Percentiles rank a stretch among this genome's conserved stretches.
phyloP scores from a whole-genome alignment of 805 yeast species.

The Alloascoidea africana region DNA sequence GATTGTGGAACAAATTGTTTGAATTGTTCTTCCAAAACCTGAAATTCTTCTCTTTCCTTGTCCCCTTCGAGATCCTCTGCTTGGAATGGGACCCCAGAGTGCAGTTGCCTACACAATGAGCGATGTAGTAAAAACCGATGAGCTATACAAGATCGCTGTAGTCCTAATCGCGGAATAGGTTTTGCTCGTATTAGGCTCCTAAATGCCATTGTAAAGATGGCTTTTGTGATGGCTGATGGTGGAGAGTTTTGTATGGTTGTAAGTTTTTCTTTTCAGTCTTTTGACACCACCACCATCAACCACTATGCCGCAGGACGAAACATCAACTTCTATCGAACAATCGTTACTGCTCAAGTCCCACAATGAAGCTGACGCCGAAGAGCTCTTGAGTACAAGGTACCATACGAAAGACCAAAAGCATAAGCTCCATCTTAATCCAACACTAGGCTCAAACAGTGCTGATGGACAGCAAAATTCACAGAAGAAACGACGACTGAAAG shows the following conservation, averaged over 20 bases:
- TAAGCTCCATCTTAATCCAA: conserved; percentile 18
- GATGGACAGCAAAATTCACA: too few relatives aligned
- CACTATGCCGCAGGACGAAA: too few relatives aligned
- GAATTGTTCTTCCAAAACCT: not conserved
- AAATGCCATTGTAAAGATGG: too few relatives aligned
- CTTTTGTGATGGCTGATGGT: too few relatives aligned
- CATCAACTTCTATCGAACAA: conserved; percentile 10
- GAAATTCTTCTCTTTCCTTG: not conserved
- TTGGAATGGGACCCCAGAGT: not conserved
- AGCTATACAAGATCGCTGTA: too few relatives aligned
- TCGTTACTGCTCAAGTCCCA: conserved; percentile 16
- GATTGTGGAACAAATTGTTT: not conserved
- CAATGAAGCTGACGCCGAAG: conserved; percentile 14
- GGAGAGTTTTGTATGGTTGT: too few relatives aligned
- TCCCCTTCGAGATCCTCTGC: not conserved
- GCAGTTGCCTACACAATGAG: too few relatives aligned
- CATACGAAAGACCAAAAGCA: conserved; percentile 14
- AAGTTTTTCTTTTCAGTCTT: too few relatives aligned
- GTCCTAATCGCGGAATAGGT: too few relatives aligned
- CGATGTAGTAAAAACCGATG: too few relatives aligned
- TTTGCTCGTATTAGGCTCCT: too few relatives aligned
- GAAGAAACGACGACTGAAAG: conserved; percentile 4
- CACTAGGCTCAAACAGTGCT: conserved; percentile 18
- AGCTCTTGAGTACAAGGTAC: conserved; percentile 21
- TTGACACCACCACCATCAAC: too few relatives aligned